phyloP scores from a whole-genome alignment of 2,329 filamentous ascomycete genomes.

The Fusarium equiseti region DNA sequence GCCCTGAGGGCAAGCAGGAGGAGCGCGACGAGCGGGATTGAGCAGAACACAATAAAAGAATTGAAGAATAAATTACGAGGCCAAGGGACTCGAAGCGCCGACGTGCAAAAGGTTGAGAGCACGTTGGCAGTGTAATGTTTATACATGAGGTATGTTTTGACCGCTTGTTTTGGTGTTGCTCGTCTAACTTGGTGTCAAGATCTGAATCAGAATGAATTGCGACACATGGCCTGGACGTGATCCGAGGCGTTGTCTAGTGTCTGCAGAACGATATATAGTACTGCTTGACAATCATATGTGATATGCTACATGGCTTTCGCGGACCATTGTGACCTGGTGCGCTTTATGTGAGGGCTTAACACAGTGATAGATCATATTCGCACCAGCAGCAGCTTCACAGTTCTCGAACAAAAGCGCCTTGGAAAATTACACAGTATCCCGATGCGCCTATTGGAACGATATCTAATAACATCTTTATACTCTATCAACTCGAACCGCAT shows the following conservation, averaged over 20 bases:
- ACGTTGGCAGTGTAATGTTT: constrained; percentile 48
- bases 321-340: background rate
- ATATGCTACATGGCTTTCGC: background rate
- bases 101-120: constrained; percentile 19
- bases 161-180: background rate
- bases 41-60: constrained; percentile 8
- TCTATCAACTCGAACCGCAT: background rate
- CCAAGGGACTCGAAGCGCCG: background rate
- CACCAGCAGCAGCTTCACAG: background rate
- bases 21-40: constrained; percentile 50
- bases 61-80: constrained; percentile 2
- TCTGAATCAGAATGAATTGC: constrained; percentile 20
- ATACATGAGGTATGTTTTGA: constrained; percentile 44
- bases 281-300: background rate
- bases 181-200: constrained; percentile 17
- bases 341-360: background rate
- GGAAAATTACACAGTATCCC: background rate
- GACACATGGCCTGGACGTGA: background rate
- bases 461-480: background rate
- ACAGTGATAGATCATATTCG: background rate
- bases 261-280: background rate
- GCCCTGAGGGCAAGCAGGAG: constrained; percentile 57
- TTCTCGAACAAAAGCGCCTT: background rate
- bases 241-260: background rate
- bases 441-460: background rate